These are phyloP conservation scores for Pyrus pyrifolia DNA, from an alignment of 306 rosid genomes.

Conservation along the genomic window DNA sequence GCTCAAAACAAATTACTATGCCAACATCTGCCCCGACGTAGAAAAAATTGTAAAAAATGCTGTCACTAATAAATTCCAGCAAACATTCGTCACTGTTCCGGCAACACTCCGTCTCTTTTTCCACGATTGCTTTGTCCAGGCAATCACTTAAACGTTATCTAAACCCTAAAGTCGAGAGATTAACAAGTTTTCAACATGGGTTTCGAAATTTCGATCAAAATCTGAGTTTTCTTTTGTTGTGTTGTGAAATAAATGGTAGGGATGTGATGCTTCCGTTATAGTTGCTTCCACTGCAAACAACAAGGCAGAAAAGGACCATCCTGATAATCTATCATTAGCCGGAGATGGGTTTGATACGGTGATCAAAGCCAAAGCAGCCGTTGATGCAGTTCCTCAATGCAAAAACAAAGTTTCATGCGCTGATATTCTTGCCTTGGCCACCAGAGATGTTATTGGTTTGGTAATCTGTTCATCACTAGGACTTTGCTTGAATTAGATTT, in stretches of 20 bases:
- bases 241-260: conserved; percentile 27
- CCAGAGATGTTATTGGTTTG: conserved; percentile 65
- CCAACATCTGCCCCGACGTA: conserved; percentile 65
- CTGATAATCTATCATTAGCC: conserved; percentile 72
- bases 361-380: conserved; percentile 65
- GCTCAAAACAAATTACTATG: conserved; percentile 53
- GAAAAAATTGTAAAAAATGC: conserved; percentile 55
- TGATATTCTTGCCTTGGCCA: conserved; percentile 74
- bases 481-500: not conserved
- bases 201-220: not conserved
- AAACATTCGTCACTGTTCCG: conserved; percentile 79
- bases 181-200: not conserved
- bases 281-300: conserved; percentile 39
- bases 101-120: conserved; percentile 87
- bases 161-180: not conserved
- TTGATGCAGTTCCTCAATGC: conserved; percentile 60
- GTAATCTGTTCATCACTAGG: conserved; percentile 3
- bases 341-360: conserved; percentile 89
- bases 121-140: conserved; percentile 88
- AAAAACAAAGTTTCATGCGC: conserved; percentile 75
- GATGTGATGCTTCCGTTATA: conserved; percentile 67
- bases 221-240: not conserved
- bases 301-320: conserved; percentile 72
- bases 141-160: not conserved
- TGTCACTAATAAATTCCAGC: conserved; percentile 56